phyloP scores from a whole-genome alignment of 2,329 filamentous ascomycete genomes.

The Clonostachys rosea region DNA sequence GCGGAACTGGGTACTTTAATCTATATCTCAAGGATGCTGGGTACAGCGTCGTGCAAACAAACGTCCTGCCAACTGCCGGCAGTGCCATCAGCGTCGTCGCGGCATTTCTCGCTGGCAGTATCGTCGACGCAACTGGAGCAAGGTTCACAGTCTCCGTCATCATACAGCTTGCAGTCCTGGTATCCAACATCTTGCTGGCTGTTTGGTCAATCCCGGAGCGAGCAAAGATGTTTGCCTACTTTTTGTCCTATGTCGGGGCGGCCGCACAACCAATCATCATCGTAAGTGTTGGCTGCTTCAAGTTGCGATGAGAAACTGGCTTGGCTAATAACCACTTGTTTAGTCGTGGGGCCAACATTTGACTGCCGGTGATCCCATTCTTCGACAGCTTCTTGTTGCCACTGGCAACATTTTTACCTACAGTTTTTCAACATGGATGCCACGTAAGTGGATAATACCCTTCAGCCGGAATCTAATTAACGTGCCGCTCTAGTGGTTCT shows the following conservation, averaged over 20 bases:
- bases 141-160: conserved; percentile 7
- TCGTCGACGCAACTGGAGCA: conserved; percentile 11
- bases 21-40: no score
- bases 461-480: background rate
- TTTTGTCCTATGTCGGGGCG: conserved; percentile 9
- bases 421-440: background rate
- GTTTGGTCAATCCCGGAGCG: conserved; percentile 11
- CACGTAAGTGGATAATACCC: background rate
- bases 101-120: conserved; percentile 6
- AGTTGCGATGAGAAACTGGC: no score
- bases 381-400: background rate
- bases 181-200: conserved; percentile 12
- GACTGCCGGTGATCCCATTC: background rate
- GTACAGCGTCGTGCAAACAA: no score
- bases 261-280: conserved; percentile 15
- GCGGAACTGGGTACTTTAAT: conserved; percentile 5
- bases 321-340: background rate
- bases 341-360: background rate
- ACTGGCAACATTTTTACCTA: background rate
- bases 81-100: conserved; percentile 7
- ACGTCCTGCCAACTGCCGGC: no score
- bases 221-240: conserved; percentile 11
- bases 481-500: conserved; percentile 7
- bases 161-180: conserved; percentile 6
- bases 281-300: conserved; percentile 3